A percentile compares a stretch with the other conserved stretches of the same genome.
These are phyloP conservation scores for Coniella lustricola DNA, from an alignment of 2,329 filamentous ascomycete genomes.

Conservation along the genomic window DNA sequence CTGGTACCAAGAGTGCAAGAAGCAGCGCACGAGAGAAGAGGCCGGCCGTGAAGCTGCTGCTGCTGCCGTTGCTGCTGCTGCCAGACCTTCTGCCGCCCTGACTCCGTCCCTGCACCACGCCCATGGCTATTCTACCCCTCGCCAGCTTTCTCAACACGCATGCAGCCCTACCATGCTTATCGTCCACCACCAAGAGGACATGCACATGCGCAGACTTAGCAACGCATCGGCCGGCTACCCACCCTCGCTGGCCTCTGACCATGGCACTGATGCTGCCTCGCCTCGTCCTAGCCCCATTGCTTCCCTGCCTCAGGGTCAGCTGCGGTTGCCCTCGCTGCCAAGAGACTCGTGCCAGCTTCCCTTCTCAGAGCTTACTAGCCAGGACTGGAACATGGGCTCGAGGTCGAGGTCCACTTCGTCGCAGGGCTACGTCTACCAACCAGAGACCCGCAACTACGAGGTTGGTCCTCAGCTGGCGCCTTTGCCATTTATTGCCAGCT, in stretches of 20 bases:
- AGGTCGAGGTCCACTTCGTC: slow-evolving; percentile 4
- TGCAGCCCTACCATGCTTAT: background rate
- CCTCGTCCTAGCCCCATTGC: background rate
- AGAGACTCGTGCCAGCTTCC: background rate
- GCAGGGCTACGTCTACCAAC: background rate
- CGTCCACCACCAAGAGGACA: background rate
- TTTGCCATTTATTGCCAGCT: no score
- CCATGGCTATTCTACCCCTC: no score
- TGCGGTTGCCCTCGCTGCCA: background rate
- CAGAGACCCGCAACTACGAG: background rate
- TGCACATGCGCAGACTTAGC: background rate
- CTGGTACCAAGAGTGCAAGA: slow-evolving; percentile 45
- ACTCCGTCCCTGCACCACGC: background rate
- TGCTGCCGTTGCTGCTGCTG: background rate
- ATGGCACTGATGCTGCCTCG: slow-evolving; percentile 36
- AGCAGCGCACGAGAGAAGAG: background rate
- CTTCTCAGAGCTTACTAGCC: background rate
- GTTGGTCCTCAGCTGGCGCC: no score
- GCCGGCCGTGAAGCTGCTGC: background rate
- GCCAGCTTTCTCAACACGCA: background rate
- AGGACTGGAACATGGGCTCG: background rate
- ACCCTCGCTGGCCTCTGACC: slow-evolving; percentile 66
- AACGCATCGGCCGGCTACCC: slow-evolving; percentile 4
- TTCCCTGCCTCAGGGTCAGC: slow-evolving; percentile 5
- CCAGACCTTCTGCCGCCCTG: background rate